Evolutionary conservation across 2,329 filamentous ascomycete genomes (phyloP).

Genomic region (Knufia petricola): DNA sequence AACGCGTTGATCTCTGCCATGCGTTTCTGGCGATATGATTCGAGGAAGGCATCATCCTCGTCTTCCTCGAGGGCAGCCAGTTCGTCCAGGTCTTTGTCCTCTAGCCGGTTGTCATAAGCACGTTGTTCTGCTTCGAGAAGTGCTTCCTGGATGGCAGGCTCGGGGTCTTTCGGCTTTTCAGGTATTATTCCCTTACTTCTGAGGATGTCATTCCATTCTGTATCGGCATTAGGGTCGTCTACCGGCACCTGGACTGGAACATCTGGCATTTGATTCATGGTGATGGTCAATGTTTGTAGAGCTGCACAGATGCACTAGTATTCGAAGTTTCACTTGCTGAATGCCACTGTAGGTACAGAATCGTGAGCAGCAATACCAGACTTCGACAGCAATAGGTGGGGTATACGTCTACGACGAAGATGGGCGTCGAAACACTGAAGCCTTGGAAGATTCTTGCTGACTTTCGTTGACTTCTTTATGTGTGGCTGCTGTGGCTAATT

Average conservation of each 20-base stretch:
- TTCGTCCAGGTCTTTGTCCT: conserved; percentile 91
- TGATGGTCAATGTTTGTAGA: neutral
- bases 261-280: conserved; percentile 27
- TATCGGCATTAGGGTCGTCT: conserved; percentile 92
- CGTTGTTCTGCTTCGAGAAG: conserved; percentile 71
- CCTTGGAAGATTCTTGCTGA: no score
- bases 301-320: neutral
- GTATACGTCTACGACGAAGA: no score
- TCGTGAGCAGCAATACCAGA: no score
- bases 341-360: neutral
- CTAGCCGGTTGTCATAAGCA: conserved; percentile 83
- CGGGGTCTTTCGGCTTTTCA: conserved; percentile 93
- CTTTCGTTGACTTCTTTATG: no score
- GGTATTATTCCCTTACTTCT: conserved; percentile 94
- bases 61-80: conserved; percentile 88
- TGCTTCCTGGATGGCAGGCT: conserved; percentile 91
- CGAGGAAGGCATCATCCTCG: conserved; percentile 85
- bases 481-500: no score
- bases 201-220: conserved; percentile 99
- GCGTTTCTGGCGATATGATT: conserved; percentile 74
- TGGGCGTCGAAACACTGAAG: no score
- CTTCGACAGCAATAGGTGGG: no score
- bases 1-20: conserved; percentile 71
- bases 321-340: no score
- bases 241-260: conserved; percentile 68